Base-by-base conservation (phyloP, 257 asterid species). In the Fraxinus americana region DNA sequence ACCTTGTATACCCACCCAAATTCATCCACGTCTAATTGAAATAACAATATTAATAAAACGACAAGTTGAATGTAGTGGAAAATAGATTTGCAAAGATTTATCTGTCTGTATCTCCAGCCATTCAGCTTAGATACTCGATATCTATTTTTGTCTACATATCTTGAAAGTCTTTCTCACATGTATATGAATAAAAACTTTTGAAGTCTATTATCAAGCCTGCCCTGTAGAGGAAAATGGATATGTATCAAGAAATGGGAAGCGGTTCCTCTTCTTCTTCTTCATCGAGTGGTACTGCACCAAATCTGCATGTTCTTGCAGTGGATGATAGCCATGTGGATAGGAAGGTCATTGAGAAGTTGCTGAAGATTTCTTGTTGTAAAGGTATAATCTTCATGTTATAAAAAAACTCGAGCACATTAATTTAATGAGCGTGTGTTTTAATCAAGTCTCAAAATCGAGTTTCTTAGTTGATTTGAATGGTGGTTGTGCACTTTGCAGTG, bases 221-320 rank as follows among this genome's bases (percentile, higher is more conserved):
- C 29, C 29, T 0, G 13, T 12, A 12, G 52, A 3, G 19, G 17
- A 45, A 45, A 45, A 12, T 12, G 16, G 17, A 61, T 21, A 79
- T 77, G 70, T 72, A 63, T 48, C 52, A 45, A 13, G 78, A 86
- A 70, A 71, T 82, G 83, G 83, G 74, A 5, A 78, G 85, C 50
- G 82, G 79, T 71, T 82, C 87, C 66, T 87, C 85, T 45, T 80
- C 52, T 39, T 39, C 45, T 39, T 39, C 34, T 1, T 2, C 34
- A 30, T 30, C 34, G 1, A 48, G 79, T 78, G 76, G 52, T 39
- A 2, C 34, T 30, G 86, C 38, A 52, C 84, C 82, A 25, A 91
- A 92, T 29, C 79, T 91, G 45, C 97, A 92, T 84, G 97, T 92
- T 74, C 96, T 92, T 66, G 97, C 96, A 38, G 97, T 92, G 1